Evolutionary conservation across 768 basidiomycete genomes (phyloP).

Genomic region (Tremella fuciformis): DNA sequence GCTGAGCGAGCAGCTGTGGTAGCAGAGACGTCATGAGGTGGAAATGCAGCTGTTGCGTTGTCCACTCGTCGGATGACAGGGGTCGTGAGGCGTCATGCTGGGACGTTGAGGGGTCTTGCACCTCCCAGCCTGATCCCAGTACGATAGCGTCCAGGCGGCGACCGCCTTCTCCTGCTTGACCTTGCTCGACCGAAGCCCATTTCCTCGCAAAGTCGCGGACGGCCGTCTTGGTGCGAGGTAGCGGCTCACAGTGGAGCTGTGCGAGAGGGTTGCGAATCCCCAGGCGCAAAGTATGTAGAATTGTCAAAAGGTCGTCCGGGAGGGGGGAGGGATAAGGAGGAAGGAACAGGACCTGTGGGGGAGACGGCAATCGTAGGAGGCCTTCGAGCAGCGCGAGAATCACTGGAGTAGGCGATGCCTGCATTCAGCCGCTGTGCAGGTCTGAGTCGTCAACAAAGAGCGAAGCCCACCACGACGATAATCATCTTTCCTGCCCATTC

Average conservation of each 20-base stretch:
- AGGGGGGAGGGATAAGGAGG: constrained; percentile 44
- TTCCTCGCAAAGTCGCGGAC: constrained; percentile 44
- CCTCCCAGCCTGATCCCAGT: constrained; percentile 48
- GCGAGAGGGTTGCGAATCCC: constrained; percentile 32
- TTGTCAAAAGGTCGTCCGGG: constrained; percentile 41
- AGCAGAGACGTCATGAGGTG: constrained; percentile 74
- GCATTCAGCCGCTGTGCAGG: not conserved
- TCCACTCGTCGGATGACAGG: constrained; percentile 24
- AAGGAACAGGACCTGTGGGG: constrained; percentile 50
- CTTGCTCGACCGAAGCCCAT: constrained; percentile 36
- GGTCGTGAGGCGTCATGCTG: not conserved
- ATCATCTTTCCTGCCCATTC: constrained; percentile 53
- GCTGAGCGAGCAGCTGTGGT: constrained; percentile 74
- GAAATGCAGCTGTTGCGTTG: constrained; percentile 56
- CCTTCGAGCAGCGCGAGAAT: constrained; percentile 40
- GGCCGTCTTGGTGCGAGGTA: constrained; percentile 36
- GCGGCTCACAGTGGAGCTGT: constrained; percentile 45
- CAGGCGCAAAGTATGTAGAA: constrained; percentile 47
- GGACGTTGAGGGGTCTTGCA: constrained; percentile 4
- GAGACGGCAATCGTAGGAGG: constrained; percentile 42
- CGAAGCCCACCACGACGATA: constrained; percentile 40
- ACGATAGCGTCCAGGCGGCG: constrained; percentile 49
- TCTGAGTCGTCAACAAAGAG: not conserved
- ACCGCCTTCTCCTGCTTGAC: constrained; percentile 43
- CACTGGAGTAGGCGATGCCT: constrained; percentile 42